Evolutionary conservation across 116 monocot genomes (phyloP).

Genomic region (Trichopus zeylanicus): DNA sequence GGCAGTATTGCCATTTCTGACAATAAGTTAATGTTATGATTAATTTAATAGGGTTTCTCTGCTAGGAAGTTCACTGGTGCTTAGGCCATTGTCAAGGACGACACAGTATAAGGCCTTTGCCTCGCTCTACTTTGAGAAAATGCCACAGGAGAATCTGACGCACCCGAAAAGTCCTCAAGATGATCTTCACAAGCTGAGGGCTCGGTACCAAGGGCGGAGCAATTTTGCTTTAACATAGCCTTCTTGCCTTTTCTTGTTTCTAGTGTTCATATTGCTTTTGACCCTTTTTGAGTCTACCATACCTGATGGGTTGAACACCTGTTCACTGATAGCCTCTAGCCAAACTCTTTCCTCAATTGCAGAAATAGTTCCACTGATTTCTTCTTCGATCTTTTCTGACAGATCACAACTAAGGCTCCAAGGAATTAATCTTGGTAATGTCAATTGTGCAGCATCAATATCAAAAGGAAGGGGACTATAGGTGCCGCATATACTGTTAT

Average conservation of each 20-base stretch:
- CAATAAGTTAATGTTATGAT: conserved; percentile 2
- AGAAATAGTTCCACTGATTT: conserved; percentile 42
- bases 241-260: conserved; percentile 22
- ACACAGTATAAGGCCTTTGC: conserved; percentile 18
- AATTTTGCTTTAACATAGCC: conserved; percentile 17
- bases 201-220: conserved; percentile 15
- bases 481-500: conserved; percentile 11
- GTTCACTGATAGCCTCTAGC: conserved; percentile 4
- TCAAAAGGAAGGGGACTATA: conserved; percentile 45
- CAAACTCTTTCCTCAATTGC: conserved; percentile 28
- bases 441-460: conserved; percentile 54
- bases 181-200: conserved; percentile 20
- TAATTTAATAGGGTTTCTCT: conserved; percentile 1
- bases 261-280: conserved; percentile 1
- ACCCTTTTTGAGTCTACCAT: conserved; percentile 7
- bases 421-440: conserved; percentile 44
- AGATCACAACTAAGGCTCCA: conserved; percentile 61
- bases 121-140: conserved; percentile 21
- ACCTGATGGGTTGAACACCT: conserved; percentile 12
- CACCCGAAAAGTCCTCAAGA: conserved; percentile 31
- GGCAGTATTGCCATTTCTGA: conserved; percentile 4
- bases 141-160: conserved; percentile 25
- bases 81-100: conserved; percentile 45
- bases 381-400: conserved; percentile 48
- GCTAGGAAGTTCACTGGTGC: conserved; percentile 14